Base-by-base conservation (phyloP, 345 rosid genomes). In the Acer negundo region DNA sequence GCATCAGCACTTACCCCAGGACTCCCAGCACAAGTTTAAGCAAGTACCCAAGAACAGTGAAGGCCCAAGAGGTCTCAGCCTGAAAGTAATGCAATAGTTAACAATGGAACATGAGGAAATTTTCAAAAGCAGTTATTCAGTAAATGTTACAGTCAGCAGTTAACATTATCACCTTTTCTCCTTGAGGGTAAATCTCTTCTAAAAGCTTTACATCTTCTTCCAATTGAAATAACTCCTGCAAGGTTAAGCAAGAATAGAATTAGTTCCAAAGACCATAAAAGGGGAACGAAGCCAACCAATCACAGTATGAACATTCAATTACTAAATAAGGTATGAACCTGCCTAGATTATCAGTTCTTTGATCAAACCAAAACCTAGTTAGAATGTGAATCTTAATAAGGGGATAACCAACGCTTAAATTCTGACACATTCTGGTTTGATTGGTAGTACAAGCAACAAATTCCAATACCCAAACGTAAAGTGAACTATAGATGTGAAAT, bases 61-160 rank as follows among this genome's bases (percentile, higher is more conserved):
- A 74, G 51, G 98, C 99, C 99, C 98, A 97, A 24, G 97, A 73
- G 70, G 99, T 94, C 87, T 94, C 98, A 10, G 98, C 99, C 99
- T 97, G 90, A 76, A 69, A 62, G 22, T 20, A 67, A 64, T 26
- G 44, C 76, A 55, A 80, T 59, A 67, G 67, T 26, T 65, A 85
- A 65, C 22, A 4, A 44, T 44, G 35, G 62, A 58, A 75, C 26
- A 26, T 13, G 46, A 23, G 19, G 31, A 64, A 16, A 17, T 73
- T 70, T 44, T 7, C 63, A 71, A 67, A 26, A 47, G 44, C 13
- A 23, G 40, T 66, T 68, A 58, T 59, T n/a, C 67, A 51, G 16
- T 16, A 63, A 38, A 62, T 46, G 35, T 42, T 15, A 51, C 70
- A 67, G n/a, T 55, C 81, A 58, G 71, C 47, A 31, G 59, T 24